Percentiles rank a stretch among this genome's conserved stretches.
Conservation (phyloP, 176 grass and related monocot species). For the Leersia perrieri region DNA sequence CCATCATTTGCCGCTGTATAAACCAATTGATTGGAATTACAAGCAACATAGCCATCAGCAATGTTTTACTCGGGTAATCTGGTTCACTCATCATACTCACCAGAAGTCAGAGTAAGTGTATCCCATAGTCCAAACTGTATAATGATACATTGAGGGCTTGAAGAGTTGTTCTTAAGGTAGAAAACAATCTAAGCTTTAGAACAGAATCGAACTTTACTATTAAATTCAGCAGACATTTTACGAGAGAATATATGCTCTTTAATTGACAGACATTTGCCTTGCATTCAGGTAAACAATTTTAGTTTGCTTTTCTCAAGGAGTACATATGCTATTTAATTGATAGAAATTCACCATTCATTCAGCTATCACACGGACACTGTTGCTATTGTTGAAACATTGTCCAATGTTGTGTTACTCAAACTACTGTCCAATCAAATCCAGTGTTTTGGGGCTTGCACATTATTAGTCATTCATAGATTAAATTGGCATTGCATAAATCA, state of each 20-base stretch:
- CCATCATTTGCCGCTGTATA: neutral
- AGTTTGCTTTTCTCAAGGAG: neutral
- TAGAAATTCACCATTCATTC: neutral
- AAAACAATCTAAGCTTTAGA: neutral
- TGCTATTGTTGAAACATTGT: neutral
- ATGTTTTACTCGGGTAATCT: neutral
- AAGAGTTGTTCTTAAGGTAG: neutral
- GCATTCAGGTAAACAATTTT: neutral
- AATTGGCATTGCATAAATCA: constrained; percentile 4
- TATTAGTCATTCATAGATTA: neutral
- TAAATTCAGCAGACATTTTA: neutral
- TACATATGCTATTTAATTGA: neutral
- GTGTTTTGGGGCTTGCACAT: neutral
- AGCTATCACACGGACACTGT: neutral
- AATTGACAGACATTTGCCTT: neutral
- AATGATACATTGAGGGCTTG: neutral
- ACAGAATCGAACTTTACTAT: neutral
- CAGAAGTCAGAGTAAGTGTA: neutral
- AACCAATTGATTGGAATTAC: neutral
- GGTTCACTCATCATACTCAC: neutral
- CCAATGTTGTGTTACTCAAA: neutral
- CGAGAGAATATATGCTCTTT: neutral
- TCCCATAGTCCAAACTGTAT: neutral
- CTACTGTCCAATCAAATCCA: neutral
- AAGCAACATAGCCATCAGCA: too few species aligned